Evolutionary conservation across 257 asterid species (phyloP).

Genomic region (Cinchona pubescens): DNA sequence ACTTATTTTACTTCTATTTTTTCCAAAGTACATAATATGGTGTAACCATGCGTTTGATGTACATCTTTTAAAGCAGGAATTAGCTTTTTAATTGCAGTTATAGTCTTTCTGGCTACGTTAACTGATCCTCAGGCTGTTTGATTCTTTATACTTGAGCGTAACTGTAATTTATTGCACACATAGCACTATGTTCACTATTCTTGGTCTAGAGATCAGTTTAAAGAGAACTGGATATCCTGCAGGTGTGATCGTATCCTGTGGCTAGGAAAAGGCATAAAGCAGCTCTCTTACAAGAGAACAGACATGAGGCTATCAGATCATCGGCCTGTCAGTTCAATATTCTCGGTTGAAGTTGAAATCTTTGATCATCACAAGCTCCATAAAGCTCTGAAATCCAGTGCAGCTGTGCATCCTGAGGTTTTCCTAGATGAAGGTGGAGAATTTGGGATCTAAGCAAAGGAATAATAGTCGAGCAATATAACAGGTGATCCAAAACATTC

Average conservation of each 20-base stretch:
- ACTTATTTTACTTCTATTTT: background rate
- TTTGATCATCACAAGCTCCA: conserved; percentile 76
- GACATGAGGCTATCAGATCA: conserved; percentile 76
- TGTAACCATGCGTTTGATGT: background rate
- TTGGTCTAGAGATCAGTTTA: background rate
- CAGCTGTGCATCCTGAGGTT: conserved; percentile 63
- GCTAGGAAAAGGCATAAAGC: conserved; percentile 87
- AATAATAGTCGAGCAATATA: background rate
- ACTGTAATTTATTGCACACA: background rate
- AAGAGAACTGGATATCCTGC: conserved; percentile 17
- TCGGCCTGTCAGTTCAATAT: conserved; percentile 74
- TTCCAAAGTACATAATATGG: background rate
- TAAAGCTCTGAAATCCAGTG: conserved; percentile 65
- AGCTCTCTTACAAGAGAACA: conserved; percentile 57
- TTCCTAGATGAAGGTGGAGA: conserved; percentile 37
- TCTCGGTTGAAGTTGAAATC: conserved; percentile 71
- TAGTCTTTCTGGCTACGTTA: background rate
- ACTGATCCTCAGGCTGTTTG: no score
- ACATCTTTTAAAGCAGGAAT: background rate
- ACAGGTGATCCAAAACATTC: background rate
- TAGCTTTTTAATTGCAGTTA: background rate
- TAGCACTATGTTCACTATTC: background rate
- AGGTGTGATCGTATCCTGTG: conserved; percentile 96
- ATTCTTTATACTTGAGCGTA: background rate
- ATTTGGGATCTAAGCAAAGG: conserved; percentile 13